Evolutionary conservation across 495 filamentous ascomycete species (phyloP).

Genomic region (Neurospora sp.): DNA sequence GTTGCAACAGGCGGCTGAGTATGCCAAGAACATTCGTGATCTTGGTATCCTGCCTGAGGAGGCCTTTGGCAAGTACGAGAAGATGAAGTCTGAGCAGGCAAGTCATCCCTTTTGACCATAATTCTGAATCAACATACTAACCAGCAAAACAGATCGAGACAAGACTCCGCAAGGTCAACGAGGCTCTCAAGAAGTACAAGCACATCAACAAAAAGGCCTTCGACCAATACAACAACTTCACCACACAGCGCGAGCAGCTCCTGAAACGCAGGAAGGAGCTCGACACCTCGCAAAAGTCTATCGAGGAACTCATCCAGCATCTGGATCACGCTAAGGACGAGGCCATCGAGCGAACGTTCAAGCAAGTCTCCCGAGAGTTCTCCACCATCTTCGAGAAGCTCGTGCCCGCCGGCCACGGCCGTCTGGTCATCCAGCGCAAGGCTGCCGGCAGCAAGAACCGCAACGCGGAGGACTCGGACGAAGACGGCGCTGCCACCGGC

Average conservation of each 20-base stretch:
- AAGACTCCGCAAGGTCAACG: slow-evolving; percentile 85
- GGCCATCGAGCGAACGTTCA: slow-evolving; percentile 94
- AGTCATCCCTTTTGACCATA: slow-evolving; percentile 6
- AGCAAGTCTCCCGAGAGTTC: slow-evolving; percentile 91
- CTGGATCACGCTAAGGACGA: slow-evolving; percentile 94
- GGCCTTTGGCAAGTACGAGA: slow-evolving; percentile 84
- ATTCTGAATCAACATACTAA: slow-evolving; percentile 8
- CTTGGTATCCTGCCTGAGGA: slow-evolving; percentile 90
- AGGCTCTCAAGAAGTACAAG: slow-evolving; percentile 87
- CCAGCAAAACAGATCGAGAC: slow-evolving; percentile 51
- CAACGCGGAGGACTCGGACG: slow-evolving; percentile 55
- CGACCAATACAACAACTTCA: slow-evolving; percentile 97
- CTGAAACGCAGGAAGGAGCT: slow-evolving; percentile 75
- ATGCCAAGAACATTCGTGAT: slow-evolving; percentile 78
- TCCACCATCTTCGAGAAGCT: slow-evolving; percentile 86
- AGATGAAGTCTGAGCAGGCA: slow-evolving; percentile 63
- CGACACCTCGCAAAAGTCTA: slow-evolving; percentile 68
- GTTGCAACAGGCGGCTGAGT: slow-evolving; percentile 64
- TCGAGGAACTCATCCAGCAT: slow-evolving; percentile 82
- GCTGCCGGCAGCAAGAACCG: slow-evolving; percentile 54
- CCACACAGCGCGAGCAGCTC: slow-evolving; percentile 75
- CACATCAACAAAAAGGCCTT: slow-evolving; percentile 99
- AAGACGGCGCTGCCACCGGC: slow-evolving; percentile 36
- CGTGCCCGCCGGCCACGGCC: slow-evolving; percentile 84
- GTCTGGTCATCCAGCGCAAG: slow-evolving; percentile 87